Conservation (phyloP, 805 yeast genomes). For the Spathaspora sp. region DNA sequence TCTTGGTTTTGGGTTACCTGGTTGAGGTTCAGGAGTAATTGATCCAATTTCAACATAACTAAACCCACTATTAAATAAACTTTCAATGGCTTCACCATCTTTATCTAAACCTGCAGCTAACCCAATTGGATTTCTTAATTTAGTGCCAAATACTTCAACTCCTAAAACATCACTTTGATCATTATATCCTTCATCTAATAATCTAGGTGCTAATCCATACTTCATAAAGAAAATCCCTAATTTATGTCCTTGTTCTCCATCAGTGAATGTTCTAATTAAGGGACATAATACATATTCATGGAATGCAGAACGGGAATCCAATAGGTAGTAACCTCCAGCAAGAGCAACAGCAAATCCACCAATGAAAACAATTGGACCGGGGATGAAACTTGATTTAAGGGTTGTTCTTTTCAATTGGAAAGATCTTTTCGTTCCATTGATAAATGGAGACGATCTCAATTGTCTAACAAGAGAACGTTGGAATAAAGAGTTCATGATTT, state of each 20-base stretch:
- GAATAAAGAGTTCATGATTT: not conserved
- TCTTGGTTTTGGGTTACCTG: constrained; percentile 92
- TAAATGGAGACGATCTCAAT: not conserved
- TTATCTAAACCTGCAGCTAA: constrained; percentile 96
- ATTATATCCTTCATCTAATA: constrained; percentile 52
- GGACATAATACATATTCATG: constrained; percentile 86
- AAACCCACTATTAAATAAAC: constrained; percentile 74
- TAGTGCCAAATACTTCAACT: constrained; percentile 64
- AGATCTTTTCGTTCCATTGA: not conserved
- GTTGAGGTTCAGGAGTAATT: constrained; percentile 88
- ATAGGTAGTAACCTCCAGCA: constrained; percentile 49
- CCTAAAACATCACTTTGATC: constrained; percentile 34
- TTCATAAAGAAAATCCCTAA: constrained; percentile 70
- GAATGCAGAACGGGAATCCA: constrained; percentile 78
- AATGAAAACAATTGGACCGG: constrained; percentile 10
- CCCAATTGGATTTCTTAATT: constrained; percentile 76
- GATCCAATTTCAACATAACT: constrained; percentile 92
- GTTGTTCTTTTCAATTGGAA: not conserved
- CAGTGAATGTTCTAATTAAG: constrained; percentile 58
- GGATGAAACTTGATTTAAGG: constrained; percentile 14
- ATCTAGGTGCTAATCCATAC: constrained; percentile 62
- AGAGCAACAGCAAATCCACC: constrained; percentile 23
- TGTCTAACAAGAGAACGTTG: not conserved
- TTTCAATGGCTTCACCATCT: constrained; percentile 86
- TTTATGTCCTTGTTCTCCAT: constrained; percentile 84